Conservation (phyloP, 805 yeast species). For the Candida maris region DNA sequence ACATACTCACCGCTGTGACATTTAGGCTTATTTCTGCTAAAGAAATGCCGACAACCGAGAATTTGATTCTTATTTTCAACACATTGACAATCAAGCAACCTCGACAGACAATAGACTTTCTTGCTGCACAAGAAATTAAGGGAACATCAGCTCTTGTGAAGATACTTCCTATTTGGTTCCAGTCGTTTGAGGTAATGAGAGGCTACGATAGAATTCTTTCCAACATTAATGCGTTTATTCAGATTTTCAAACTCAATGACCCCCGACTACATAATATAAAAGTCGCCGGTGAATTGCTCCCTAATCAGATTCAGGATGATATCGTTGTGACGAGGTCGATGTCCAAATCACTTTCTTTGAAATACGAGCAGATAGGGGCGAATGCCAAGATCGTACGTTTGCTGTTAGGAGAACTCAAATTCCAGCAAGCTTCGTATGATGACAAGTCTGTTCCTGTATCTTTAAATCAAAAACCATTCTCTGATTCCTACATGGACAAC, state of each 20-base stretch:
- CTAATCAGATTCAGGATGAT: conserved; percentile 47
- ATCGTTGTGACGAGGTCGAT: conserved; percentile 83
- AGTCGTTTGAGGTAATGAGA: conserved; percentile 72
- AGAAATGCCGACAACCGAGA: conserved; percentile 72
- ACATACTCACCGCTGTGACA: conserved; percentile 72
- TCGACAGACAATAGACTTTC: conserved; percentile 56
- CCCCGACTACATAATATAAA: conserved; percentile 43
- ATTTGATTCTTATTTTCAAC: conserved; percentile 72
- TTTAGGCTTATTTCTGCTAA: conserved; percentile 60
- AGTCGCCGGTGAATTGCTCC: conserved; percentile 77
- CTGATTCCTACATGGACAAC: background rate
- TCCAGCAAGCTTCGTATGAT: conserved; percentile 44
- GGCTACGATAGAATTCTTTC: conserved; percentile 71
- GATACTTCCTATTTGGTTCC: conserved; percentile 78
- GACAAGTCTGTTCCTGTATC: conserved; percentile 41
- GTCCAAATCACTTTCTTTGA: conserved; percentile 61
- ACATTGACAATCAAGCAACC: conserved; percentile 64
- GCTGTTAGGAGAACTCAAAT: conserved; percentile 62
- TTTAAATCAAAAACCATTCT: conserved; percentile 4
- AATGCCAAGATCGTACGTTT: conserved; percentile 70
- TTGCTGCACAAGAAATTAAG: conserved; percentile 38
- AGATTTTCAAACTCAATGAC: conserved; percentile 59
- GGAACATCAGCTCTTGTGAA: conserved; percentile 43
- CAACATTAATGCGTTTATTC: conserved; percentile 67
- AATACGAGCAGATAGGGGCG: conserved; percentile 64